Evolutionary conservation across 768 basidiomycete species (phyloP).

Genomic region (Pleurotus ostreatus): DNA sequence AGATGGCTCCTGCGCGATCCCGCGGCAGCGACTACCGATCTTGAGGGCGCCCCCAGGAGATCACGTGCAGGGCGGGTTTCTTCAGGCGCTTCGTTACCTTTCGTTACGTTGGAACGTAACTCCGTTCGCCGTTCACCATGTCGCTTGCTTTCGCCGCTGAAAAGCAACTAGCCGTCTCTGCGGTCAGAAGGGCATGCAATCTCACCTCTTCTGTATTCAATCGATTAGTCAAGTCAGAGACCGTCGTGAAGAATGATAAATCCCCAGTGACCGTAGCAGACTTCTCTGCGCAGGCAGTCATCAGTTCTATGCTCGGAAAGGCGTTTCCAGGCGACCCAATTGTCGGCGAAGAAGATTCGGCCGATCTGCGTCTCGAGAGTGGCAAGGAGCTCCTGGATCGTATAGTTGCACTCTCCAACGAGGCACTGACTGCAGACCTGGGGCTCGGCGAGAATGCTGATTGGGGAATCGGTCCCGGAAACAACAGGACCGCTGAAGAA

Average conservation of each 20-base stretch:
- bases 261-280: constrained; percentile 93
- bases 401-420: constrained; percentile 81
- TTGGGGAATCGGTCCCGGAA: constrained; percentile 72
- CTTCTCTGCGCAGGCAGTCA: constrained; percentile 89
- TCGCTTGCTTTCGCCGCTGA: constrained; percentile 57
- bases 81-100: too few relatives aligned
- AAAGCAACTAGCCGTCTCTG: constrained; percentile 77
- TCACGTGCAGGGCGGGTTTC: too few relatives aligned
- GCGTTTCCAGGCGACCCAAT: constrained; percentile 86
- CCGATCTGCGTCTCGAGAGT: constrained; percentile 58
- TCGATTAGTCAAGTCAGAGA: constrained; percentile 80
- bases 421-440: constrained; percentile 58
- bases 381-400: constrained; percentile 47
- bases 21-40: too few relatives aligned
- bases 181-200: constrained; percentile 82
- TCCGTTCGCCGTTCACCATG: constrained; percentile 35
- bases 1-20: too few relatives aligned
- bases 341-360: constrained; percentile 93
- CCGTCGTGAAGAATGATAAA: constrained; percentile 87
- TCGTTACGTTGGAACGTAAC: background rate
- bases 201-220: constrained; percentile 86
- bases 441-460: constrained; percentile 50
- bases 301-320: constrained; percentile 70
- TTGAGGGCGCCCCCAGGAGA: too few relatives aligned
- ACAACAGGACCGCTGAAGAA: constrained; percentile 47